Base-by-base conservation (phyloP, 805 yeast genomes). In the Candida ortonii region DNA sequence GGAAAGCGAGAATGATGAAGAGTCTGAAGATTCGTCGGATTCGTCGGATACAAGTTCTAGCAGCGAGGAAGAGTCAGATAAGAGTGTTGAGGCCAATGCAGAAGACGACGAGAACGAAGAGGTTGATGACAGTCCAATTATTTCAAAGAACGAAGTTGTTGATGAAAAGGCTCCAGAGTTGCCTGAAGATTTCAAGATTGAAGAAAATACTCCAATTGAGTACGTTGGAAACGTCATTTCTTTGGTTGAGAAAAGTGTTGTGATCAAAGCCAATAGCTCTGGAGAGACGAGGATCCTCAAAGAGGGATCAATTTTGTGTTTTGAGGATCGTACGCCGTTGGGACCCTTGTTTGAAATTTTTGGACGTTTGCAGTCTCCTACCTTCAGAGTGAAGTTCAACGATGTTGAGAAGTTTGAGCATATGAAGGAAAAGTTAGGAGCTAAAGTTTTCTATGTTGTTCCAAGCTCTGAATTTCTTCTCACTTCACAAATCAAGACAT, bases 341-440 rank as follows among this genome's bases (percentile, higher is more conserved):
- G 97, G 97, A 0, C 79, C 82, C 1, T 62, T 90, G 7, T 83
- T 78, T 52, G 98, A 93, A 57, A 85, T 87, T 0, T 87, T 93
- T 64, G 98, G 98, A 0, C 81, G 86, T 8, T 70, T 93, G 5
- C 83, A 84, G 43, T 60, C 75, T 13, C 98, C 99, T 0, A 66
- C 80, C 28, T 89, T 87, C 55, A 69, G 95, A 24, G 81, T 93
- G 1, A 77, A 79, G 38, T 78, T 85, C 53, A 71, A 73, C 36
- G 44, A 67, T 1, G 65, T 63, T 0, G 80, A 73, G 22, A 75
- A 70, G 27, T 60, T 72, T 15, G 70, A 65, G 12, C 60, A 58
- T n/a, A 67, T 73, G 37, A 64, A 65, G 31, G 70, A 62, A 3
- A 61, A 52, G 16, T 69, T 70, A 33, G 89, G 86, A 1, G 56